Conservation (phyloP, 2,329 filamentous ascomycete species). For the Aspergillus glaucus region DNA sequence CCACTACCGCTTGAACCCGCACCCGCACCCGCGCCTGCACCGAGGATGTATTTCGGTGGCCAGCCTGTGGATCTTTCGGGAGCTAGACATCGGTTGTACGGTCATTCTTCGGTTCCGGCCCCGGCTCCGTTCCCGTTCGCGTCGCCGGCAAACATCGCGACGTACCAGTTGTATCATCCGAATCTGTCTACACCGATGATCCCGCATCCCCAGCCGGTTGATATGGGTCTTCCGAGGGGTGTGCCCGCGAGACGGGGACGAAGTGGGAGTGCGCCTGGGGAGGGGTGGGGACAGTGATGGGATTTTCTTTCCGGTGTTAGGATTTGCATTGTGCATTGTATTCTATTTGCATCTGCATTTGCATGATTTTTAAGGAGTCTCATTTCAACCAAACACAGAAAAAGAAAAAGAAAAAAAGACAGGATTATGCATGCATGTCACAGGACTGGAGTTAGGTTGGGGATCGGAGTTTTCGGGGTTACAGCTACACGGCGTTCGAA, state of each 20-base stretch:
- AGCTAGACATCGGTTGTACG: slow-evolving; percentile 20
- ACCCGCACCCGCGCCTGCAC: slow-evolving; percentile 5
- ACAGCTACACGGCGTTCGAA: too few species aligned
- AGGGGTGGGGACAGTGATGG: too few species aligned
- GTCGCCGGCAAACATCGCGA: slow-evolving; percentile 8
- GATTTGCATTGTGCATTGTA: too few species aligned
- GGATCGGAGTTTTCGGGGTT: too few species aligned
- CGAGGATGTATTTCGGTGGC: slow-evolving; percentile 18
- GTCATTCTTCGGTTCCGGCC: neutral
- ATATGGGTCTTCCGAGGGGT: slow-evolving; percentile 12
- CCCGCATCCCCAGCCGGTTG: slow-evolving; percentile 12
- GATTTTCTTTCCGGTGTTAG: too few species aligned
- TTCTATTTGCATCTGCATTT: too few species aligned
- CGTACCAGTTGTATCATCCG: slow-evolving; percentile 21
- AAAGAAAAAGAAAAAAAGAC: too few species aligned
- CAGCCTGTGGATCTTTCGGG: slow-evolving; percentile 27
- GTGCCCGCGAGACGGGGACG: slow-evolving; percentile 17
- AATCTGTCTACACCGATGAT: slow-evolving; percentile 25
- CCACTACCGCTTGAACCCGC: slow-evolving; percentile 12
- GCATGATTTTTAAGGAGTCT: too few species aligned
- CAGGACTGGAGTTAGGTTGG: too few species aligned
- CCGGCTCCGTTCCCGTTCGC: slow-evolving; percentile 8
- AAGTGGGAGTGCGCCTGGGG: slow-evolving; percentile 19
- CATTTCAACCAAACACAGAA: too few species aligned
- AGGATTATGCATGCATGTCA: too few species aligned